Evolutionary conservation across 2,329 filamentous ascomycete genomes (phyloP).

Genomic region (Diaporthe longicolla): DNA sequence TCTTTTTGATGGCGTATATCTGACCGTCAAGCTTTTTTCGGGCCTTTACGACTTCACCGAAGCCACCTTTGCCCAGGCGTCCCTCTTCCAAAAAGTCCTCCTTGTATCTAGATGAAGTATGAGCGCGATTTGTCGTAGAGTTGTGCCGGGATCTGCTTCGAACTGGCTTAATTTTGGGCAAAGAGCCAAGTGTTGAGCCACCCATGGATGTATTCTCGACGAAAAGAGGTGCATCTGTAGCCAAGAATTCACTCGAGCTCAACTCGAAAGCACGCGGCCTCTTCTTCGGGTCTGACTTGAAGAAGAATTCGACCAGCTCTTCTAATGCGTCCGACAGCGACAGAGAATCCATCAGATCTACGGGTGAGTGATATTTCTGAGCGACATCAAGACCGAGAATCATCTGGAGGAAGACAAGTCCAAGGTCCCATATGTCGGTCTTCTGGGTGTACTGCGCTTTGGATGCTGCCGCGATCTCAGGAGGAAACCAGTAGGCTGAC

Average conservation of each 20-base stretch:
- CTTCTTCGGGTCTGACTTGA: slow-evolving; percentile 87
- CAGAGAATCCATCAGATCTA: slow-evolving; percentile 78
- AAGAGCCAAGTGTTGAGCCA: slow-evolving; percentile 50
- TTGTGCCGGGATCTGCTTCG: slow-evolving; percentile 69
- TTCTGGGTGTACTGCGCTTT: slow-evolving; percentile 79
- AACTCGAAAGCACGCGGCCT: slow-evolving; percentile 85
- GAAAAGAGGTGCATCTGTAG: slow-evolving; percentile 74
- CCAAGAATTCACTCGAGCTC: slow-evolving; percentile 75
- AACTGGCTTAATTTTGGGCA: slow-evolving; percentile 59
- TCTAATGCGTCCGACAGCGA: slow-evolving; percentile 81
- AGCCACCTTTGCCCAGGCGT: slow-evolving; percentile 91
- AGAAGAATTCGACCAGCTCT: slow-evolving; percentile 86
- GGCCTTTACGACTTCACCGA: slow-evolving; percentile 96
- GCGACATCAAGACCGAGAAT: slow-evolving; percentile 86
- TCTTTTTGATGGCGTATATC: slow-evolving; percentile 97
- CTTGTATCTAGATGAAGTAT: slow-evolving; percentile 79
- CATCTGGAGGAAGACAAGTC: slow-evolving; percentile 93
- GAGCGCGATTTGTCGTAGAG: slow-evolving; percentile 66
- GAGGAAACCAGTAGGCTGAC: slow-evolving; percentile 86
- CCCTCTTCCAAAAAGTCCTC: slow-evolving; percentile 94
- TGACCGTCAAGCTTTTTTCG: slow-evolving; percentile 94
- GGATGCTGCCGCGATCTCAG: slow-evolving; percentile 77
- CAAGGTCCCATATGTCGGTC: slow-evolving; percentile 95
- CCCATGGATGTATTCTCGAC: slow-evolving; percentile 59
- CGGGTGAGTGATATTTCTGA: slow-evolving; percentile 84